Conservation (phyloP, 768 basidiomycete species). For the Termitomyces sp. region DNA sequence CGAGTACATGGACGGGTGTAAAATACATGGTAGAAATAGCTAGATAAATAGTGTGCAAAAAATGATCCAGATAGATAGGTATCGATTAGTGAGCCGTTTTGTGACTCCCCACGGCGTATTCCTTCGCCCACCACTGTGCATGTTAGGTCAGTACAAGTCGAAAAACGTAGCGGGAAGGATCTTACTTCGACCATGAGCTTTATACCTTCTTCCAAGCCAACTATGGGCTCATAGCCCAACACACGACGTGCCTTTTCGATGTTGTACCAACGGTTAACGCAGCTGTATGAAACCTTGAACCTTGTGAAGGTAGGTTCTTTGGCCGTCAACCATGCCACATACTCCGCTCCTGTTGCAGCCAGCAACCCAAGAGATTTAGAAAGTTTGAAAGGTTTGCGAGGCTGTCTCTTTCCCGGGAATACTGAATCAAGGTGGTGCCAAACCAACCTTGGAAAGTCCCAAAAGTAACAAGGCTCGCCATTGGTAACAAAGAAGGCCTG, state of each 20-base stretch:
- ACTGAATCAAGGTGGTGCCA: slow-evolving; percentile 68
- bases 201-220: slow-evolving; percentile 87
- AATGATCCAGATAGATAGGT: background rate
- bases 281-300: slow-evolving; percentile 79
- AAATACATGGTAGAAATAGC: slow-evolving; percentile 7
- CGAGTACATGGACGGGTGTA: slow-evolving; percentile 1
- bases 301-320: slow-evolving; percentile 83
- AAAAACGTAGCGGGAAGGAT: background rate
- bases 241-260: slow-evolving; percentile 91
- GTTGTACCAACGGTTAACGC: slow-evolving; percentile 83
- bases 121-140: slow-evolving; percentile 44
- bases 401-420: slow-evolving; percentile 51
- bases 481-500: slow-evolving; percentile 97
- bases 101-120: slow-evolving; percentile 35
- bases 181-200: slow-evolving; percentile 71
- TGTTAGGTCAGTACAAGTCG: background rate
- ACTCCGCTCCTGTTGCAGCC: slow-evolving; percentile 71
- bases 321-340: slow-evolving; percentile 66
- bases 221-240: slow-evolving; percentile 89
- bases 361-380: slow-evolving; percentile 63
- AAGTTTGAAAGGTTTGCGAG: slow-evolving; percentile 39
- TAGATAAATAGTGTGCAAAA: slow-evolving; percentile 2
- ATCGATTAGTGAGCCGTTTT: slow-evolving; percentile 31
- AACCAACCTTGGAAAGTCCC: slow-evolving; percentile 85
- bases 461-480: slow-evolving; percentile 94